A percentile compares a stretch with the other conserved stretches of the same genome.
These are phyloP conservation scores for Trametes maxima DNA, from an alignment of 768 basidiomycete species.

Conservation along the genomic window DNA sequence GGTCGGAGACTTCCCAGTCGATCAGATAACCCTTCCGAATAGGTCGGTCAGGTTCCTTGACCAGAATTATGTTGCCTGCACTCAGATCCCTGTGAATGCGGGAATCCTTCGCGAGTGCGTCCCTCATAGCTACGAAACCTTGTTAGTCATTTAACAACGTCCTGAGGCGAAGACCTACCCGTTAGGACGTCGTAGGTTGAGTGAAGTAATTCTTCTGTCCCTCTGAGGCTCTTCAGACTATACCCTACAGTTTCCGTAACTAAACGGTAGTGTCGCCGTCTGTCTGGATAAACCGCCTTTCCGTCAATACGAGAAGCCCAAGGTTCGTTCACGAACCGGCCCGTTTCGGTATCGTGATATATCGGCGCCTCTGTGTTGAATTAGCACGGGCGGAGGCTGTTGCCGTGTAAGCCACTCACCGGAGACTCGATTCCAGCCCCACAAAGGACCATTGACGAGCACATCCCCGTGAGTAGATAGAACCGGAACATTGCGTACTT, in stretches of 20 bases:
- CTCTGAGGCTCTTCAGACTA: neutral
- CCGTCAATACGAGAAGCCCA: neutral
- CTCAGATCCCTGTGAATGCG: slow-evolving; percentile 17
- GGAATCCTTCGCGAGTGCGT: neutral
- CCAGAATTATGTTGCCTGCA: slow-evolving; percentile 13
- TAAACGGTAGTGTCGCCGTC: slow-evolving; percentile 9
- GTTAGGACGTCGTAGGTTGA: slow-evolving; percentile 1
- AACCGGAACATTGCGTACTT: neutral
- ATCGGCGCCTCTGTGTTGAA: neutral
- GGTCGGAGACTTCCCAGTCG: slow-evolving; percentile 15
- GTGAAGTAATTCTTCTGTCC: slow-evolving; percentile 11
- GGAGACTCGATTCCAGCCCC: neutral
- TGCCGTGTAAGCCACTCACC: neutral
- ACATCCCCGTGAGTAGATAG: slow-evolving; percentile 7
- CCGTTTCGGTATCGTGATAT: neutral
- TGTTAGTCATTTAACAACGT: neutral
- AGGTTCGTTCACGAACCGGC: neutral
- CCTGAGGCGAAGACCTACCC: neutral
- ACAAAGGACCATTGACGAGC: neutral
- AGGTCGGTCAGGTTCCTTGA: neutral
- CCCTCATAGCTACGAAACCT: neutral
- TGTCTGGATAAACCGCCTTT: neutral
- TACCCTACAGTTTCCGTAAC: slow-evolving; percentile 7
- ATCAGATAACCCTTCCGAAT: slow-evolving; percentile 7
- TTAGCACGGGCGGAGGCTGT: too few species aligned